These are phyloP conservation scores for Ceraceosorus guamensis DNA, from an alignment of 1,284 basidiomycete genomes.

Conservation along the genomic window DNA sequence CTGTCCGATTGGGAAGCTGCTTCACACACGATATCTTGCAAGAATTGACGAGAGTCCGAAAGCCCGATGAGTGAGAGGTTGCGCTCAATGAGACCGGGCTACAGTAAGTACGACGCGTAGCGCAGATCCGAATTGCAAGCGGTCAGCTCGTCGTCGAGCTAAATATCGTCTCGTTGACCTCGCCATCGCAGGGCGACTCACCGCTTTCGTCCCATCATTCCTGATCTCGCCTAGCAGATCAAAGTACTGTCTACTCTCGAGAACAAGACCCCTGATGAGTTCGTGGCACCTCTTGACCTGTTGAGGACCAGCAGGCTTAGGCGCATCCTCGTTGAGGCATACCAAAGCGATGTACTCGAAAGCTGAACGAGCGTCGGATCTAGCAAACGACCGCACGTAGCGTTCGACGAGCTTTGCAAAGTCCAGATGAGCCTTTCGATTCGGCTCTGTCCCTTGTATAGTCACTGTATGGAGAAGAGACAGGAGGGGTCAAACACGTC, in stretches of 20 bases:
- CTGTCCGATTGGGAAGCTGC: slow-evolving; percentile 69
- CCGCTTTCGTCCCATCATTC: slow-evolving; percentile 72
- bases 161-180: neutral
- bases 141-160: neutral
- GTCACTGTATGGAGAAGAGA: no score
- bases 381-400: slow-evolving; percentile 83
- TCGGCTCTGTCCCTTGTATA: slow-evolving; percentile 13
- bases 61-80: slow-evolving; percentile 71
- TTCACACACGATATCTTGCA: slow-evolving; percentile 71
- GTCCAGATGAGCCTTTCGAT: slow-evolving; percentile 53
- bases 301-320: slow-evolving; percentile 61
- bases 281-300: slow-evolving; percentile 81
- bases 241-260: slow-evolving; percentile 72
- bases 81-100: slow-evolving; percentile 82
- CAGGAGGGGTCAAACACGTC: no score
- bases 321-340: slow-evolving; percentile 65
- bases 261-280: slow-evolving; percentile 76
- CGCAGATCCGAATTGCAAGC: no score
- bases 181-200: no score
- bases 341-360: slow-evolving; percentile 92
- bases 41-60: slow-evolving; percentile 64
- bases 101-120: neutral
- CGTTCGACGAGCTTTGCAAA: slow-evolving; percentile 82
- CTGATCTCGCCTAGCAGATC: slow-evolving; percentile 83
- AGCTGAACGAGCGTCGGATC: slow-evolving; percentile 83